Evolutionary conservation across 306 rosid genomes (phyloP).

Genomic region (Echinosophora koreensis): DNA sequence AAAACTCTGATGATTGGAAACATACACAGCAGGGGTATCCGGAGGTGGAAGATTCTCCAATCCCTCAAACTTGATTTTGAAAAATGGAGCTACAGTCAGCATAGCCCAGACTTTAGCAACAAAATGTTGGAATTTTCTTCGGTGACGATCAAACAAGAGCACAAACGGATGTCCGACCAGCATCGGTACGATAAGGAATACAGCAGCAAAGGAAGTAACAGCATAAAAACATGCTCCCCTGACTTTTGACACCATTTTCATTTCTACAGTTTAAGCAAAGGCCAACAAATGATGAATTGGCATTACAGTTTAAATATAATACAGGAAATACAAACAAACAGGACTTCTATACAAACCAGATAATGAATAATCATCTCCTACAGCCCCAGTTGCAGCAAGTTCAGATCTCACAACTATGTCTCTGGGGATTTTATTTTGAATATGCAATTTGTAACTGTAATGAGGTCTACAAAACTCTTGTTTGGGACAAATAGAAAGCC

Average conservation of each 20-base stretch:
- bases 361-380: constrained; percentile 56
- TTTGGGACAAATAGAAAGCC: constrained; percentile 47
- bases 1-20: constrained; percentile 98
- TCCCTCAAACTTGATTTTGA: constrained; percentile 73
- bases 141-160: constrained; percentile 70
- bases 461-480: constrained; percentile 42
- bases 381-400: constrained; percentile 62
- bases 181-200: constrained; percentile 77
- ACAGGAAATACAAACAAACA: constrained; percentile 20
- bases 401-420: constrained; percentile 65
- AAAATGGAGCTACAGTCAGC: constrained; percentile 71
- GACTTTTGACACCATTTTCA: constrained; percentile 67
- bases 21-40: constrained; percentile 86
- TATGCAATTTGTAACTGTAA: constrained; percentile 40
- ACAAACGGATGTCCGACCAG: constrained; percentile 78
- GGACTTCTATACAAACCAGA: constrained; percentile 61
- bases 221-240: constrained; percentile 79
- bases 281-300: constrained; percentile 7
- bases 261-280: constrained; percentile 62
- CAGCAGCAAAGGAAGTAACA: constrained; percentile 65
- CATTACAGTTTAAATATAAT: constrained; percentile 14
- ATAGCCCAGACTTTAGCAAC: constrained; percentile 90
- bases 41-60: constrained; percentile 85
- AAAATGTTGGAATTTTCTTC: constrained; percentile 70
- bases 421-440: constrained; percentile 49